A percentile compares a stretch with the other conserved stretches of the same genome.
Conservation (phyloP, 1,284 basidiomycete species). For the Inonotus obliquus region DNA sequence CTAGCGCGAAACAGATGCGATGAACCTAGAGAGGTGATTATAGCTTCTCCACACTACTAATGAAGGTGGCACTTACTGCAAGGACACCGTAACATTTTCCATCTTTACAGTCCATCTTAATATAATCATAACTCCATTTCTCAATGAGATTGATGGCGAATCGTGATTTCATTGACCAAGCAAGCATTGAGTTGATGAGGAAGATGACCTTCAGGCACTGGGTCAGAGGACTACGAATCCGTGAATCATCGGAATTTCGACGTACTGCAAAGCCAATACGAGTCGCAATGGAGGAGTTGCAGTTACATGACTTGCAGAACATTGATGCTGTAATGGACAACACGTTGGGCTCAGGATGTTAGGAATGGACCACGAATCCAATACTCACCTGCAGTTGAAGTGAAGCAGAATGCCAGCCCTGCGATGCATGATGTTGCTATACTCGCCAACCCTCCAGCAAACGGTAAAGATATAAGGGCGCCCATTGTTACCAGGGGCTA, state of each 20-base stretch:
- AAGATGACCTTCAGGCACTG: constrained; percentile 75
- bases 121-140: constrained; percentile 93
- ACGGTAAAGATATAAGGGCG: constrained; percentile 80
- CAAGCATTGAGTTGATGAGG: constrained; percentile 91
- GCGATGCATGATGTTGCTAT: constrained; percentile 78
- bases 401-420: constrained; percentile 78
- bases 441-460: constrained; percentile 74
- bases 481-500: constrained; percentile 49
- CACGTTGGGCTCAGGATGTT: neutral
- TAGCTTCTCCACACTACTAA: neutral
- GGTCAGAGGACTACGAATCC: neutral
- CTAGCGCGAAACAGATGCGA: constrained; percentile 92
- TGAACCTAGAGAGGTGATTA: constrained; percentile 61
- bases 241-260: constrained; percentile 11
- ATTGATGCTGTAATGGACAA: constrained; percentile 67
- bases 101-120: constrained; percentile 94
- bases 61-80: constrained; percentile 55
- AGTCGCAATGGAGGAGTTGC: constrained; percentile 97
- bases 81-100: constrained; percentile 96
- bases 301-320: constrained; percentile 98
- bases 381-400: constrained; percentile 71
- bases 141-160: constrained; percentile 85
- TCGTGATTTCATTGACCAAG: constrained; percentile 94
- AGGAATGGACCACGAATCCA: neutral
- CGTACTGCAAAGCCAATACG: constrained; percentile 92